These are phyloP conservation scores for Fallopia convolvulus DNA, from an alignment of 148 eudicot species.

Conservation along the genomic window DNA sequence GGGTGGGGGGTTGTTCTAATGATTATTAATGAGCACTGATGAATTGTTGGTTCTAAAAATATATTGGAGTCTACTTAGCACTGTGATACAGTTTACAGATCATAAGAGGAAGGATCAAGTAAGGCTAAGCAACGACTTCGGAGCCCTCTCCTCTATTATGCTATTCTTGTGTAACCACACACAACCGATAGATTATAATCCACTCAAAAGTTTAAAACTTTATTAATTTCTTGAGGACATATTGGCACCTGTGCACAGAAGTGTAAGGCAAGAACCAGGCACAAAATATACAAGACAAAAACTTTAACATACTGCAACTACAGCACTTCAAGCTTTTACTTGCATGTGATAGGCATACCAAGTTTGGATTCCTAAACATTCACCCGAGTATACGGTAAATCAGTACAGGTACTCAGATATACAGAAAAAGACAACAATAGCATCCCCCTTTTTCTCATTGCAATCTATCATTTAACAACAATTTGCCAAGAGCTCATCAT, in stretches of 20 bases:
- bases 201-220: neutral
- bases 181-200: neutral
- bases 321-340: neutral
- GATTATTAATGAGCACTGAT: neutral
- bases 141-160: neutral
- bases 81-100: neutral
- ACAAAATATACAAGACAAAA: no score
- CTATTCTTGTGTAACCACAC: neutral
- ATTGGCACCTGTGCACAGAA: neutral
- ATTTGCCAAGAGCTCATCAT: neutral
- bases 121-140: neutral
- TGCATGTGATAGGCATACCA: neutral
- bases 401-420: neutral
- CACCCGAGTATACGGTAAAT: neutral
- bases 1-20: neutral
- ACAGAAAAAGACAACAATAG: neutral
- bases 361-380: neutral
- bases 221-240: neutral
- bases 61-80: neutral
- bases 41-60: neutral
- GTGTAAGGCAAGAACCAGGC: neutral
- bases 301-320: neutral
- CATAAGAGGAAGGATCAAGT: neutral
- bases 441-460: neutral
- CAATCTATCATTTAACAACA: neutral